These are phyloP conservation scores for Aspergillus baeticus DNA, from an alignment of 495 filamentous ascomycete genomes.

Conservation along the genomic window DNA sequence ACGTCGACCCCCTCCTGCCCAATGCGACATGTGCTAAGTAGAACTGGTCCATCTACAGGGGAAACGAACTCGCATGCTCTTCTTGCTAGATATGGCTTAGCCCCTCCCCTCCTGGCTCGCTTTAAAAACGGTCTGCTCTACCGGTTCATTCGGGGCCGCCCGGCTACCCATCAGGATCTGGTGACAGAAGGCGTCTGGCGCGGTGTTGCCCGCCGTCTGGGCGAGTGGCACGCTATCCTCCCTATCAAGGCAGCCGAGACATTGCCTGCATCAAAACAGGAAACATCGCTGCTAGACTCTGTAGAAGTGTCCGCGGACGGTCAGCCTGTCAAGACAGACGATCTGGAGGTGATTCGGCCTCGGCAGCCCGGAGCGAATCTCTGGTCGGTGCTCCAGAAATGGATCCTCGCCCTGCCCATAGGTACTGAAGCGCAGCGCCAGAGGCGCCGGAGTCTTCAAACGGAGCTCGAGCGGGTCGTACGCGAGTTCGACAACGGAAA, in stretches of 20 bases:
- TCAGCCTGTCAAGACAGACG: conserved; percentile 19
- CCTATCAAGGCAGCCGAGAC: conserved; percentile 23
- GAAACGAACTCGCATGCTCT: conserved; percentile 70
- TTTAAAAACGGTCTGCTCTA: conserved; percentile 98
- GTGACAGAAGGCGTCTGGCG: conserved; percentile 69
- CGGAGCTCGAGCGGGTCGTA: conserved; percentile 69
- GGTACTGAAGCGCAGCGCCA: conserved; percentile 62
- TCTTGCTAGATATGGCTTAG: conserved; percentile 75
- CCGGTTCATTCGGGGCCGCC: conserved; percentile 77
- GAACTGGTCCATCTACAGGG: conserved; percentile 44
- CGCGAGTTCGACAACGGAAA: conserved; percentile 68
- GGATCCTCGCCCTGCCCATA: conserved; percentile 82
- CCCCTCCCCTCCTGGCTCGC: conserved; percentile 82
- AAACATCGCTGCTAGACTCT: conserved; percentile 12
- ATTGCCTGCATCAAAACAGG: conserved; percentile 11
- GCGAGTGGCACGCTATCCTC: conserved; percentile 89
- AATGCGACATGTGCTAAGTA: conserved; percentile 42
- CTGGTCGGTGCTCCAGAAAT: conserved; percentile 94
- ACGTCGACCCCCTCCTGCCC: conserved; percentile 24
- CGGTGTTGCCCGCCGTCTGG: conserved; percentile 78
- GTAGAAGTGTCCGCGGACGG: conserved; percentile 34
- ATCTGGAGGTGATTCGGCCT: conserved; percentile 56
- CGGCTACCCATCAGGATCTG: conserved; percentile 78
- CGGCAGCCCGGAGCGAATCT: conserved; percentile 71
- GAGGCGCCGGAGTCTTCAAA: conserved; percentile 66